Evolutionary conservation across 345 rosid species (phyloP).

Genomic region (Tarenaya hassleriana): DNA sequence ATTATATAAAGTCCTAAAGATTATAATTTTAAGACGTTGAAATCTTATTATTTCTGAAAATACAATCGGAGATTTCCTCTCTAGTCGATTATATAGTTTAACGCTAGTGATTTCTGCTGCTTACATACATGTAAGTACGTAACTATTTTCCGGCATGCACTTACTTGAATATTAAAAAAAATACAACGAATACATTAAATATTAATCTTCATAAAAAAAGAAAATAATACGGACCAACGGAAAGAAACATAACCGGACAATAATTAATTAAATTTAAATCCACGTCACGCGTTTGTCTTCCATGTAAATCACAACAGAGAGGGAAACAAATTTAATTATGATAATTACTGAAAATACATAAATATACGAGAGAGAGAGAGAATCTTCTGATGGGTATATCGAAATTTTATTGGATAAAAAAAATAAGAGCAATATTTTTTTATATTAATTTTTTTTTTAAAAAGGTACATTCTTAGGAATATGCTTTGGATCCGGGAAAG

Average conservation of each 20-base stretch:
- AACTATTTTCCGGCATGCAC: not conserved
- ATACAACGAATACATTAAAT: not conserved
- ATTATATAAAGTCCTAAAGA: too few relatives aligned
- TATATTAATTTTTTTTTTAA: too few relatives aligned
- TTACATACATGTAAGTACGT: not conserved
- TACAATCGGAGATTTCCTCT: too few relatives aligned
- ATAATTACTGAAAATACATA: too few relatives aligned
- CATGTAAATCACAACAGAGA: conserved; percentile 20
- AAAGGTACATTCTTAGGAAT: conserved; percentile 54
- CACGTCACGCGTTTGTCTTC: conserved; percentile 22
- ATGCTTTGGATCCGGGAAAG: conserved; percentile 33
- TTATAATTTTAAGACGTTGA: too few relatives aligned
- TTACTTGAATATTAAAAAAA: conserved; percentile 10
- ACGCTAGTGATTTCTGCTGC: not conserved
- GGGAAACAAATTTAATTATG: too few relatives aligned
- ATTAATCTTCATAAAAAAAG: conserved; percentile 15
- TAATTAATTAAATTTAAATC: conserved; percentile 19
- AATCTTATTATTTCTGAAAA: too few relatives aligned
- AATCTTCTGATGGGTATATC: too few relatives aligned
- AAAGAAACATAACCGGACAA: conserved; percentile 20
- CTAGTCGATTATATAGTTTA: too few relatives aligned
- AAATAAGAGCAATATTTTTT: too few relatives aligned
- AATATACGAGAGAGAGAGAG: too few relatives aligned
- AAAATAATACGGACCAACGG: conserved; percentile 14
- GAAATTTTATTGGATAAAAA: too few relatives aligned